Evolutionary conservation across 345 rosid genomes (phyloP), one percentile per base, ranked within the genome.

Genomic region (Citrus sp.): DNA sequence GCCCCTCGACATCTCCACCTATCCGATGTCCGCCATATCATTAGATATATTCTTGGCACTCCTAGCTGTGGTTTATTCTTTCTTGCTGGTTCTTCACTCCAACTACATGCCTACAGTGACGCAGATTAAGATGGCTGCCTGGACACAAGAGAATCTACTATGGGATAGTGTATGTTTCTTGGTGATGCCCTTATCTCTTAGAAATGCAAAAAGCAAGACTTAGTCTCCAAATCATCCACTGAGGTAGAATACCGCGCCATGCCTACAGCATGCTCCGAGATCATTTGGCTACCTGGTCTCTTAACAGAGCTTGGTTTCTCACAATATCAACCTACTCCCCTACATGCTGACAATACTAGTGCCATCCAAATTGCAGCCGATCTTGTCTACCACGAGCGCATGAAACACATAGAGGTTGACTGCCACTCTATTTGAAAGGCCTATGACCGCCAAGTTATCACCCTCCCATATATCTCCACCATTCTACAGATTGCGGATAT

Each of bases 351-450:
- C 49, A 74, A 73, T 5, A 79, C 56, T 2, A 70, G 59, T 72
- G 72, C 7, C 13, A 77, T 68, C 8, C 74, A 71, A 25, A 71
- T 70, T 70, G 4, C 10, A 1, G 37, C 35, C 10, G 62, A 71
- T 24, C 80, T 2, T 12, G 22, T 71, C 18, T 78, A 38, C 12
- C 80, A 78, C 34, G 28, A 80, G 3, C 24, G 51, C 14, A 73
- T n/a, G 2, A 74, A 66, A 22, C 74, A 79, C 27, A 56, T 79
- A 8, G 24, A 73, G 28, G 62, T 56, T 21, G 46, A 79, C 42
- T 65, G 1, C 13, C 25, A n/a, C 9, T 58, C 27, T 22, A 58
- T n/a, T 22, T 0, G 62, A 2, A 4, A 58, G 60, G 27, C 62
- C 27, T 58, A 58, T n/a, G 12, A 58, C 28, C 10, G 9, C 27